Evolutionary conservation across 176 grass and related monocot genomes (phyloP).

Genomic region (Lolium multiflorum): DNA sequence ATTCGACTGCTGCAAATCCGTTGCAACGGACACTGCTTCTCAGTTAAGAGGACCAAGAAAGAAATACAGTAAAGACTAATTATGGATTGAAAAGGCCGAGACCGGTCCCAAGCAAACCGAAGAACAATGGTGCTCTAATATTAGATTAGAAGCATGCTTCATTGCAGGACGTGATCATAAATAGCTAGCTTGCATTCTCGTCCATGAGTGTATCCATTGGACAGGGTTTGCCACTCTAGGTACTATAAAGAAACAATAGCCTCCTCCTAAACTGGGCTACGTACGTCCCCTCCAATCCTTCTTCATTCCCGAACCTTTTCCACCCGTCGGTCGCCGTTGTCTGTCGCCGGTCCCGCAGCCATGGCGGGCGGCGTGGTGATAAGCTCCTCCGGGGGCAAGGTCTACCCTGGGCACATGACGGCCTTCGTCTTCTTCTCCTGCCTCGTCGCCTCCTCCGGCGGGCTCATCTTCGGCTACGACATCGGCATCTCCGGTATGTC

Average conservation of each 20-base stretch:
- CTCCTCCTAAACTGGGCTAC: not conserved
- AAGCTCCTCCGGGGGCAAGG: conserved; percentile 56
- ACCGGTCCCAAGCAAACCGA: not conserved
- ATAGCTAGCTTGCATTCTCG: conserved; percentile 3
- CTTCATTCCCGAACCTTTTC: not conserved
- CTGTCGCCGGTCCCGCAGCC: not conserved
- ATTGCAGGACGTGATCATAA: not conserved
- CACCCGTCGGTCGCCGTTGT: not conserved
- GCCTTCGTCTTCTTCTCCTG: conserved; percentile 74
- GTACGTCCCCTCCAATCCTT: not conserved
- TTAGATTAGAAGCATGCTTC: not conserved
- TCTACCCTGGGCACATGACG: conserved; percentile 69
- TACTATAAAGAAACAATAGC: not conserved
- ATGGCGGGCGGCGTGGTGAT: conserved; percentile 79
- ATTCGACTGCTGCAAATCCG: not conserved
- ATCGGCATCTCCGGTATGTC: conserved; percentile 71
- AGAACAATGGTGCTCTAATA: not conserved
- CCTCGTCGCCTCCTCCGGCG: conserved; percentile 69
- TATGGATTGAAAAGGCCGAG: conserved; percentile 49
- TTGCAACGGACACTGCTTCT: not conserved
- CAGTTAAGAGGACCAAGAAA: conserved; percentile 2
- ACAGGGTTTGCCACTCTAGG: not conserved
- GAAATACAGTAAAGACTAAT: conserved; percentile 54
- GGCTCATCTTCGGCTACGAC: conserved; percentile 87
- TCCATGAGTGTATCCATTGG: conserved; percentile 10